phyloP scores from a whole-genome alignment of 2,329 filamentous ascomycete genomes.

The Fusarium torulosum region DNA sequence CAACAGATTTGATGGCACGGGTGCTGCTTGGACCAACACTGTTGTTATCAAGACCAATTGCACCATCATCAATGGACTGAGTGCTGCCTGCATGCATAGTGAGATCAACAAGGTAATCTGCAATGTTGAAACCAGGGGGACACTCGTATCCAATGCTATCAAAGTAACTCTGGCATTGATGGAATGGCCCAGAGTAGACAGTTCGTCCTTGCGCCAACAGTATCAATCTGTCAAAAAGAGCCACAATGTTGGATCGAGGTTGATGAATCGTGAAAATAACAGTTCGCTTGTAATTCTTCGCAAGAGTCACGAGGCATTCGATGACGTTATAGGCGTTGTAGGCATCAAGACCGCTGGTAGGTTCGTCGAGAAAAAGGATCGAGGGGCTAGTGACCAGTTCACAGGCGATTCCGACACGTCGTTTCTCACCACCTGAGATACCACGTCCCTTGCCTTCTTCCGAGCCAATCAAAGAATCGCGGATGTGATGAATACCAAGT shows the following conservation, averaged over 20 bases:
- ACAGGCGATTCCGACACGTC: constrained; percentile 95
- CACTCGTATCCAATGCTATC: constrained; percentile 92
- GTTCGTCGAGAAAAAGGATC: constrained; percentile 96
- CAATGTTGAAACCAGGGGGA: constrained; percentile 97
- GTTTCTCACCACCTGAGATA: constrained; percentile 96
- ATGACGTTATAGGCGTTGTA: constrained; percentile 99
- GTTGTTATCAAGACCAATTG: constrained; percentile 65
- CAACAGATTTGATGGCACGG: constrained; percentile 88
- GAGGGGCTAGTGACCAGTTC: constrained; percentile 97
- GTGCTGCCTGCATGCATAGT: constrained; percentile 91
- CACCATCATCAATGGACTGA: constrained; percentile 67
- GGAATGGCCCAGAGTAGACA: constrained; percentile 93
- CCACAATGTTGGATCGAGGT: constrained; percentile 97
- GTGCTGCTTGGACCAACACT: constrained; percentile 88
- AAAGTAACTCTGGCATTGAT: constrained; percentile 91
- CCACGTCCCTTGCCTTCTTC: constrained; percentile 95
- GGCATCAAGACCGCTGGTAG: constrained; percentile 94
- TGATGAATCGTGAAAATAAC: constrained; percentile 99
- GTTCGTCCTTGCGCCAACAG: constrained; percentile 89
- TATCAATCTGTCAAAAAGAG: constrained; percentile 93
- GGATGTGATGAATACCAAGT: constrained; percentile 93
- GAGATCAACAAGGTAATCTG: constrained; percentile 95
- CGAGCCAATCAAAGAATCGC: constrained; percentile 94
- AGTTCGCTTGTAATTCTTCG: constrained; percentile 96
- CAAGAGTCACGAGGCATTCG: constrained; percentile 92